A percentile compares a stretch with the other conserved stretches of the same genome.
phyloP scores from a whole-genome alignment of 306 rosid species.

The Arachis stenosperma region DNA sequence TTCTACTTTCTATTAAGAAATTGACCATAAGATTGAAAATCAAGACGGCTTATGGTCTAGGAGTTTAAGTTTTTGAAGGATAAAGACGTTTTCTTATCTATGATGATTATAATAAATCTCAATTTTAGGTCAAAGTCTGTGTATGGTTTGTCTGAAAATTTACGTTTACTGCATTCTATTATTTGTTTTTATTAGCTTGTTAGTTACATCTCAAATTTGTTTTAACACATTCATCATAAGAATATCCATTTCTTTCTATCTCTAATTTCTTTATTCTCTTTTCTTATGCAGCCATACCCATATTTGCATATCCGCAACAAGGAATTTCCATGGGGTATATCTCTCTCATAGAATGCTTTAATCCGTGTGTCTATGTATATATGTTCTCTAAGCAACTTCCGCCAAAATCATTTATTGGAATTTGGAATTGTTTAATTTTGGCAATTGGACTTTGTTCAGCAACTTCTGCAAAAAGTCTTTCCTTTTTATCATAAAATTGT shows the following conservation, averaged over 20 bases:
- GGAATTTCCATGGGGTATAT: constrained; percentile 87
- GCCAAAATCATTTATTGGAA: not conserved
- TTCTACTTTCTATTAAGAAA: not conserved
- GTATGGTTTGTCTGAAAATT: not conserved
- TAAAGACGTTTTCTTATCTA: not conserved
- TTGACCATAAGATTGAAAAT: not conserved
- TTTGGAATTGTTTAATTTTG: not conserved
- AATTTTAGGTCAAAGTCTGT: not conserved
- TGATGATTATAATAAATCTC: not conserved
- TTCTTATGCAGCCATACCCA: not conserved
- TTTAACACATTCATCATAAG: not conserved
- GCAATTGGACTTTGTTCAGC: not conserved
- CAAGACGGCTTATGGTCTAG: not conserved
- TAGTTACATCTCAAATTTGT: not conserved
- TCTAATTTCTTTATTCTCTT: not conserved
- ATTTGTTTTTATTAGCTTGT: not conserved
- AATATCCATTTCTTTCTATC: not conserved
- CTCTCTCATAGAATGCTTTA: not conserved
- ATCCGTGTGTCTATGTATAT: not conserved
- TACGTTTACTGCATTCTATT: not conserved
- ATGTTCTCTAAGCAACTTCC: not conserved
- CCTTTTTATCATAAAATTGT: not conserved
- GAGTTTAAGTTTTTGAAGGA: not conserved
- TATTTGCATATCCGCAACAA: constrained; percentile 67
- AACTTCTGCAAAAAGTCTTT: not conserved